Conservation (phyloP, 129 eudicot genomes). For the Centrapalus pauciflorus region DNA sequence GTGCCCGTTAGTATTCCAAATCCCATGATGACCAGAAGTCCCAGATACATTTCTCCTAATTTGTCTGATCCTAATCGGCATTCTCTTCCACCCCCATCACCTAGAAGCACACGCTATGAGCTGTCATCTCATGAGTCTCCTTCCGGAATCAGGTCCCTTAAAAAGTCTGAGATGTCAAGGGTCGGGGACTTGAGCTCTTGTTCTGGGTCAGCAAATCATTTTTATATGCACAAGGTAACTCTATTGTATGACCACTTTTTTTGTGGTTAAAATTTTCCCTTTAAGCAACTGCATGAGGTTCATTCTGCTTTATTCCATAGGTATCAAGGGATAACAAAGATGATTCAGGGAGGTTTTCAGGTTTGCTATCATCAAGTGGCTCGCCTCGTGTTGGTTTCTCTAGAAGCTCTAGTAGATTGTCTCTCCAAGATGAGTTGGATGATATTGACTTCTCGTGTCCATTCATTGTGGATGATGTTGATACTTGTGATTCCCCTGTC, state of each 20-base stretch:
- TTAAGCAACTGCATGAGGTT: conserved; percentile 12
- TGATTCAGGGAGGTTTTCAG: conserved; percentile 95
- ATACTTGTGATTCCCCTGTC: conserved; percentile 60
- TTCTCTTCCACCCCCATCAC: conserved; percentile 86
- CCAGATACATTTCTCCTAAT: conserved; percentile 84
- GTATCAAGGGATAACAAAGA: conserved; percentile 69
- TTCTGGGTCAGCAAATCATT: conserved; percentile 37
- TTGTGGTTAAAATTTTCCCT: not conserved
- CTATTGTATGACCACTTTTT: not conserved
- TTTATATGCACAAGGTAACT: conserved; percentile 60
- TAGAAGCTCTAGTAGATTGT: conserved; percentile 86
- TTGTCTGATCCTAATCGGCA: conserved; percentile 80
- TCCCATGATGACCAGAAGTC: conserved; percentile 64
- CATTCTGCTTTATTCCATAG: conserved; percentile 29
- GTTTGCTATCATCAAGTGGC: conserved; percentile 84
- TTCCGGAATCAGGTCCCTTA: conserved; percentile 64
- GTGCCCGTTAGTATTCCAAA: conserved; percentile 90
- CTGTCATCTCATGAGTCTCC: conserved; percentile 77
- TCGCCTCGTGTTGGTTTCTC: conserved; percentile 92
- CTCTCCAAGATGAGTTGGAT: conserved; percentile 94
- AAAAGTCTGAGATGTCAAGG: conserved; percentile 60
- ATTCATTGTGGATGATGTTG: conserved; percentile 94
- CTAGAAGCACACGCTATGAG: conserved; percentile 60
- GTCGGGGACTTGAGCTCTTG: conserved; percentile 58
- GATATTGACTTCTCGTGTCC: conserved; percentile 82